phyloP scores from a whole-genome alignment of 495 filamentous ascomycete genomes.

The Penicillium subrubescens region DNA sequence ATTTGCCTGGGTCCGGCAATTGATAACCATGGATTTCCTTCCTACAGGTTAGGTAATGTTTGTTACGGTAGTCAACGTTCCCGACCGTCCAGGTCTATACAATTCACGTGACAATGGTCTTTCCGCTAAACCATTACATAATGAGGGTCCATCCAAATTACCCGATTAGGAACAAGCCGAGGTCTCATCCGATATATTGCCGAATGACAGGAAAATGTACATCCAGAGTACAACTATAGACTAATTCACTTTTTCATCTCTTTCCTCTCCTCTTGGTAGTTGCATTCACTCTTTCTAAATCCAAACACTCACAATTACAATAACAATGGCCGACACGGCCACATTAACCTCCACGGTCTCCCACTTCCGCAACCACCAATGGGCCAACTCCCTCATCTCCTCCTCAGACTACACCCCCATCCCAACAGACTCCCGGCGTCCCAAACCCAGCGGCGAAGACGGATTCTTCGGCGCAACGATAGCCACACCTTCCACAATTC shows the following conservation, averaged over 20 bases:
- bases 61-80: background rate
- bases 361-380: constrained; percentile 28
- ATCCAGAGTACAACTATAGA: background rate
- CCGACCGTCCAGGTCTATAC: background rate
- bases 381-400: constrained; percentile 34
- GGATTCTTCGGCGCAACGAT: constrained; percentile 42
- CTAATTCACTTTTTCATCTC: background rate
- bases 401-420: constrained; percentile 37
- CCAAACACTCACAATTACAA: background rate
- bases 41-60: background rate
- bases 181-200: constrained; percentile 6
- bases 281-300: background rate
- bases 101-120: background rate
- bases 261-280: background rate
- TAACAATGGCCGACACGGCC: constrained; percentile 23
- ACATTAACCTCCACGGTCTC: constrained; percentile 13
- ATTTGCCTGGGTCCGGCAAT: background rate
- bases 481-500: constrained; percentile 41
- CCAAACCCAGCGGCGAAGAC: constrained; percentile 46
- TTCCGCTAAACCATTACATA: background rate
- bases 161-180: constrained; percentile 17
- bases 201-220: background rate
- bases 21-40: background rate
- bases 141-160: background rate
- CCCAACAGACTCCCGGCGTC: constrained; percentile 38